These are phyloP conservation scores for Boletus sp. DNA, from an alignment of 768 basidiomycete species.

Conservation along the genomic window DNA sequence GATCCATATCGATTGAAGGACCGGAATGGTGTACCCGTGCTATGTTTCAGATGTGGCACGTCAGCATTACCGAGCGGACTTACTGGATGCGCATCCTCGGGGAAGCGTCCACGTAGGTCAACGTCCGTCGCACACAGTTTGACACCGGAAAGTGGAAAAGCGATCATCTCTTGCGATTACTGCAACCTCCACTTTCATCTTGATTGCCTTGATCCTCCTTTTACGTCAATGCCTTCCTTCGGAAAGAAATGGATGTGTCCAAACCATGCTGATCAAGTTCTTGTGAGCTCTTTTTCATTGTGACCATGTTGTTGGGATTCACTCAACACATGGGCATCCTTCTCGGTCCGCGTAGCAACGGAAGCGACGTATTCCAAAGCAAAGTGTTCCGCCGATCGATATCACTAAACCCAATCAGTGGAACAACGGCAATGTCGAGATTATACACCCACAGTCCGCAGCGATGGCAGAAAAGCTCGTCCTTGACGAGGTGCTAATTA, in stretches of 20 bases:
- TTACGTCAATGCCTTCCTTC: constrained; percentile 78
- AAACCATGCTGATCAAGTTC: constrained; percentile 84
- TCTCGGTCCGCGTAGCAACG: constrained; percentile 50
- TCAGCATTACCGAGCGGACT: constrained; percentile 65
- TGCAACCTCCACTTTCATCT: constrained; percentile 95
- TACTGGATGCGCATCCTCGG: constrained; percentile 49
- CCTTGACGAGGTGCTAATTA: constrained; percentile 82
- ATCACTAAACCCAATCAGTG: constrained; percentile 67
- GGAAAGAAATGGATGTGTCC: constrained; percentile 99
- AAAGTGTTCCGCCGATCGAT: constrained; percentile 63
- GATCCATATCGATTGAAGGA: constrained; percentile 87
- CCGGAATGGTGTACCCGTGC: constrained; percentile 73
- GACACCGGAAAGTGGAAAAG: constrained; percentile 57
- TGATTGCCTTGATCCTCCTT: constrained; percentile 91
- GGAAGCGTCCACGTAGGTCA: constrained; percentile 53
- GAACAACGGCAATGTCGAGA: constrained; percentile 92
- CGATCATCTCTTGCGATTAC: constrained; percentile 92
- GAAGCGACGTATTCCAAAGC: constrained; percentile 77
- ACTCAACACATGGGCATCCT: neutral
- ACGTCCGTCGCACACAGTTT: constrained; percentile 36
- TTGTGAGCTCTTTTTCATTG: constrained; percentile 50
- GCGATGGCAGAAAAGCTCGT: constrained; percentile 46
- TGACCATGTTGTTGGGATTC: neutral
- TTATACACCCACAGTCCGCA: constrained; percentile 65
- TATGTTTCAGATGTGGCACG: constrained; percentile 87